Evolutionary conservation across 352 stramenopile species (phyloP).

Genomic region (Pythium vanterpoolii): DNA sequence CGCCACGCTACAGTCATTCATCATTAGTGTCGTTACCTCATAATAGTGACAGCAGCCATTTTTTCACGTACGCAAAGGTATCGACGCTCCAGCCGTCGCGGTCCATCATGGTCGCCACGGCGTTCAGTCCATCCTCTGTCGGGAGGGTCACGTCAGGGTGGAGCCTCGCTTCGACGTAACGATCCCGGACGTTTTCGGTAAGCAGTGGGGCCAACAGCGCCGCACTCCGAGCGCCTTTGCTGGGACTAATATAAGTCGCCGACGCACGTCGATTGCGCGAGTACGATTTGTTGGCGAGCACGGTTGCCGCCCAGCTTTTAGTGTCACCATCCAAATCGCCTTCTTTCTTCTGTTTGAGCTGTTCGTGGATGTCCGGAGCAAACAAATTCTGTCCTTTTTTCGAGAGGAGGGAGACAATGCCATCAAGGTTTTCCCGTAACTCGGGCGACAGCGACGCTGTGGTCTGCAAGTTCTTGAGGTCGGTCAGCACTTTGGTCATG

Average conservation of each 20-base stretch:
- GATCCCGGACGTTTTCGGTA: constrained; percentile 5
- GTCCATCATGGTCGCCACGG: constrained; percentile 68
- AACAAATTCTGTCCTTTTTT: constrained; percentile 82
- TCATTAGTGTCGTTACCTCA: no score
- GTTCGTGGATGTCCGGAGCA: constrained; percentile 75
- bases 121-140: constrained; percentile 61
- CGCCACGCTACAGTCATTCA: constrained; percentile 48
- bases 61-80: constrained; percentile 60
- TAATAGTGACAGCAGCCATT: no score
- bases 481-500: constrained; percentile 74
- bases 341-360: constrained; percentile 71
- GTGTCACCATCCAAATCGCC: constrained; percentile 71
- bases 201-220: neutral
- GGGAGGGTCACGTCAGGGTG: constrained; percentile 60
- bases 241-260: constrained; percentile 34
- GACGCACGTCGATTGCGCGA: constrained; percentile 61
- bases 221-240: neutral
- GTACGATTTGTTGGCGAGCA: constrained; percentile 77
- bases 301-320: constrained; percentile 74
- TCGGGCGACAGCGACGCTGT: constrained; percentile 56
- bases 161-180: constrained; percentile 43
- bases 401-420: constrained; percentile 70
- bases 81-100: constrained; percentile 74
- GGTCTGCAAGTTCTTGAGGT: constrained; percentile 71
- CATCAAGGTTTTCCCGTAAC: constrained; percentile 66